Percentiles rank a stretch among this genome's conserved stretches.
phyloP scores from a whole-genome alignment of 2,329 filamentous ascomycete species.

The Botrytis sinoallii region DNA sequence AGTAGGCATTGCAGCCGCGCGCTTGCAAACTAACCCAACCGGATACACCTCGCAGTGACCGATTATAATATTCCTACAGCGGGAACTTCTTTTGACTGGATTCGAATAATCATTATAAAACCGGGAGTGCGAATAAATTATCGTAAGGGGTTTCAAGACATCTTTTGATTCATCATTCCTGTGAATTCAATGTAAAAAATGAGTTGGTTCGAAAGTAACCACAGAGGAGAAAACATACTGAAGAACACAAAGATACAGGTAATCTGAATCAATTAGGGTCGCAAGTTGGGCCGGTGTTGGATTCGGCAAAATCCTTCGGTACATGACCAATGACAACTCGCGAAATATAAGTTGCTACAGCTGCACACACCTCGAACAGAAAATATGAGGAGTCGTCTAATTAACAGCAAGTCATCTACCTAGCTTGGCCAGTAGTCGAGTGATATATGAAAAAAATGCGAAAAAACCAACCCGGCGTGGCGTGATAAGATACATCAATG shows the following conservation, averaged over 20 bases:
- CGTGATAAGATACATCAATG: neutral
- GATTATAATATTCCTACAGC: neutral
- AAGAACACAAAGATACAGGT: neutral
- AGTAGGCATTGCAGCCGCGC: neutral
- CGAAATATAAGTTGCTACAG: neutral
- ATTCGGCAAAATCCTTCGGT: neutral
- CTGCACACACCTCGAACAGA: neutral
- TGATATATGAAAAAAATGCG: neutral
- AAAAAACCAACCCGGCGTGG: neutral
- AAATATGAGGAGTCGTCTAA: neutral
- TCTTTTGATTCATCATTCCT: neutral
- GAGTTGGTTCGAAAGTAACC: neutral
- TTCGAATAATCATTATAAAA: neutral
- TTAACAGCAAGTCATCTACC: neutral
- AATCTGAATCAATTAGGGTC: neutral
- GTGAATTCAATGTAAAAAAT: neutral
- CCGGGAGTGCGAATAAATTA: neutral
- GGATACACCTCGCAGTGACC: neutral
- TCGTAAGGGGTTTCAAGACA: neutral
- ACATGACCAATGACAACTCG: neutral
- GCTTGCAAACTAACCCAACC: neutral
- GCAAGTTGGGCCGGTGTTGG: neutral
- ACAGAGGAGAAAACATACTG: neutral
- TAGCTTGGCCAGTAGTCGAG: neutral
- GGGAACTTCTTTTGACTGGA: neutral